phyloP scores from a whole-genome alignment of 2,329 filamentous ascomycete genomes.

The Monilinia polystroma region DNA sequence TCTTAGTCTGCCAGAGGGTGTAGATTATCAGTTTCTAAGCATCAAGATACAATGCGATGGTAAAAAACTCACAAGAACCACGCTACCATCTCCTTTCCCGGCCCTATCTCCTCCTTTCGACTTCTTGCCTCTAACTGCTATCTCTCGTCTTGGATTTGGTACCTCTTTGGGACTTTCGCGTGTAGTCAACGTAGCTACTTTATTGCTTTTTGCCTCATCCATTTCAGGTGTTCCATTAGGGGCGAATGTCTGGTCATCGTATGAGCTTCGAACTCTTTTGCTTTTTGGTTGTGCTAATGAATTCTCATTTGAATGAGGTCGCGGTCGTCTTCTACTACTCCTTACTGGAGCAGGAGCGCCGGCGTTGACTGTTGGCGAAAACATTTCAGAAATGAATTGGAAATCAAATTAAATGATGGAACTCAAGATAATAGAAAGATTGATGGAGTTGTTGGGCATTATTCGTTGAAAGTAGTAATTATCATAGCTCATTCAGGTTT shows the following conservation, averaged over 20 bases:
- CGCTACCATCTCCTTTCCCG: slow-evolving; percentile 68
- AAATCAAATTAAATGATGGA: background rate
- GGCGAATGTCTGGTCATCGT: slow-evolving; percentile 58
- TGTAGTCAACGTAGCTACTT: slow-evolving; percentile 43
- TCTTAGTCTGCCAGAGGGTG: slow-evolving; percentile 62
- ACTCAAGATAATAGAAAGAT: background rate
- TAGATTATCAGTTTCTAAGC: slow-evolving; percentile 21
- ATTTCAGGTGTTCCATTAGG: slow-evolving; percentile 51
- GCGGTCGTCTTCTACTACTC: slow-evolving; percentile 58
- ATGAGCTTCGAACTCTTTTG: slow-evolving; percentile 59
- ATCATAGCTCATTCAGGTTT: slow-evolving; percentile 4
- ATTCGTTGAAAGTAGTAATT: background rate
- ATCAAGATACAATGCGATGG: background rate
- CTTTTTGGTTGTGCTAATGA: slow-evolving; percentile 58
- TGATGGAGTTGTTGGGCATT: slow-evolving; percentile 8
- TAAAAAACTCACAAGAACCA: slow-evolving; percentile 57
- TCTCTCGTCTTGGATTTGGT: slow-evolving; percentile 45
- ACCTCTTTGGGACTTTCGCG: slow-evolving; percentile 36
- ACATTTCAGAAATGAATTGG: slow-evolving; percentile 47
- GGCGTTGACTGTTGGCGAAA: slow-evolving; percentile 53
- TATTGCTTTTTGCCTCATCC: slow-evolving; percentile 56
- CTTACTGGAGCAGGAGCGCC: slow-evolving; percentile 56
- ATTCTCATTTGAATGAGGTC: slow-evolving; percentile 56
- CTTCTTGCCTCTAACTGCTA: slow-evolving; percentile 62
- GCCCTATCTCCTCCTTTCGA: slow-evolving; percentile 60